phyloP scores from a whole-genome alignment of 129 eudicot species.

The Chrysanthemum seticuspe region DNA sequence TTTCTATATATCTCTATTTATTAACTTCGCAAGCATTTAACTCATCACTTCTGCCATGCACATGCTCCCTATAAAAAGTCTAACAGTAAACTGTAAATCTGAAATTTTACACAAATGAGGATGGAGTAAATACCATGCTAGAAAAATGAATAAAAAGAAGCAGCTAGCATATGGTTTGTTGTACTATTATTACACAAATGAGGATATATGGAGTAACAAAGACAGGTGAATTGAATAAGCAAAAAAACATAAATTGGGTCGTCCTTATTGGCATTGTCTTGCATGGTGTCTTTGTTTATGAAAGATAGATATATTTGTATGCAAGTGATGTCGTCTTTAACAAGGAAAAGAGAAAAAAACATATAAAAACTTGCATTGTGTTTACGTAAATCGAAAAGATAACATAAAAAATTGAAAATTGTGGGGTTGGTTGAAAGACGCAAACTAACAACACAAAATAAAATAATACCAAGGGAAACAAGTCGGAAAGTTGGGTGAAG shows the following conservation, averaged over 20 bases:
- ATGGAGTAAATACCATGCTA: too few relatives aligned
- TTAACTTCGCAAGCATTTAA: background rate
- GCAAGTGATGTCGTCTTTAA: background rate
- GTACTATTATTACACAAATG: too few relatives aligned
- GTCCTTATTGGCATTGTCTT: too few relatives aligned
- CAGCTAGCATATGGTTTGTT: too few relatives aligned
- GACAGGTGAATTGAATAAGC: too few relatives aligned
- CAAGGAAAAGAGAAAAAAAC: slow-evolving; percentile 4
- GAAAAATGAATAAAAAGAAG: too few relatives aligned
- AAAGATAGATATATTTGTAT: background rate
- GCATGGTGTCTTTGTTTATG: too few relatives aligned
- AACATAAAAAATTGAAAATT: background rate
- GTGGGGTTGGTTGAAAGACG: slow-evolving; percentile 8
- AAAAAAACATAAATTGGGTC: too few relatives aligned
- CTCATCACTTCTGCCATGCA: background rate
- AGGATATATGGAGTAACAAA: too few relatives aligned
- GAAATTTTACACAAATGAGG: too few relatives aligned
- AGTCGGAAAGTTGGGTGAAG: slow-evolving; percentile 3
- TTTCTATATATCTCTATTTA: background rate
- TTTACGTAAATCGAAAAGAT: slow-evolving; percentile 9
- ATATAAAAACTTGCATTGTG: background rate
- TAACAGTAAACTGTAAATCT: too few relatives aligned
- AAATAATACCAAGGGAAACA: background rate
- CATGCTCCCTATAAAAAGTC: slow-evolving; percentile 10
- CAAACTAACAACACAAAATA: background rate